phyloP scores from a whole-genome alignment of 306 rosid species.

The Mucuna pruriens region DNA sequence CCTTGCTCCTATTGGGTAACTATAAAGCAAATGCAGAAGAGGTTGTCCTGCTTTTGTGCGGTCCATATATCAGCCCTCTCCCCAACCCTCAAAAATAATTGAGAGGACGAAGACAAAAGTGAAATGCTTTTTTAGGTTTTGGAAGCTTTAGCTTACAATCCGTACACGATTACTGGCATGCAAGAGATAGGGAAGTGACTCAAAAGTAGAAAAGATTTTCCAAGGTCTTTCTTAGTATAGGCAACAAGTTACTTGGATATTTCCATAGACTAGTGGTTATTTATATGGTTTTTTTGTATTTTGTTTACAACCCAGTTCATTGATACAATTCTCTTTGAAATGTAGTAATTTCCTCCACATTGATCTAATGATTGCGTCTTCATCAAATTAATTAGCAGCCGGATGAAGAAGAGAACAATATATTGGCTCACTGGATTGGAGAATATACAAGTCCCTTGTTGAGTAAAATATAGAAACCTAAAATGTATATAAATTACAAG shows the following conservation, averaged over 20 bases:
- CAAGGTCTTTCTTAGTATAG: not conserved
- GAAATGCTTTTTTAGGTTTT: not conserved
- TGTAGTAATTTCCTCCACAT: constrained; percentile 3
- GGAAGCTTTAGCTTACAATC: constrained; percentile 23
- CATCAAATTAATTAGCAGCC: no score
- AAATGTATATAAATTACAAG: no score
- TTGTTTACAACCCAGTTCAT: not conserved
- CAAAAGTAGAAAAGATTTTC: constrained; percentile 31
- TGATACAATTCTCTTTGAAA: not conserved
- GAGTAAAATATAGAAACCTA: no score
- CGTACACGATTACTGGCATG: constrained; percentile 21
- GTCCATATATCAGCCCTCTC: not conserved
- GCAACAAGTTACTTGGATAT: not conserved
- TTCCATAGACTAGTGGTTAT: not conserved
- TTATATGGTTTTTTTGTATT: not conserved
- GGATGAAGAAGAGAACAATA: constrained; percentile 11
- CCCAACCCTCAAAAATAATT: constrained; percentile 28
- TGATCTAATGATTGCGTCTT: constrained; percentile 3
- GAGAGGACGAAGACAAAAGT: constrained; percentile 33
- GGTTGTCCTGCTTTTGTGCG: constrained; percentile 16
- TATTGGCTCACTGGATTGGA: no score
- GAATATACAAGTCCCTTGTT: no score
- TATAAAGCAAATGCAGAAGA: constrained; percentile 2
- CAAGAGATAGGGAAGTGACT: constrained; percentile 10
- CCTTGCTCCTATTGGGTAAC: constrained; percentile 20